Base-by-base conservation (phyloP, 805 yeast genomes). In the Candida caryicola region DNA sequence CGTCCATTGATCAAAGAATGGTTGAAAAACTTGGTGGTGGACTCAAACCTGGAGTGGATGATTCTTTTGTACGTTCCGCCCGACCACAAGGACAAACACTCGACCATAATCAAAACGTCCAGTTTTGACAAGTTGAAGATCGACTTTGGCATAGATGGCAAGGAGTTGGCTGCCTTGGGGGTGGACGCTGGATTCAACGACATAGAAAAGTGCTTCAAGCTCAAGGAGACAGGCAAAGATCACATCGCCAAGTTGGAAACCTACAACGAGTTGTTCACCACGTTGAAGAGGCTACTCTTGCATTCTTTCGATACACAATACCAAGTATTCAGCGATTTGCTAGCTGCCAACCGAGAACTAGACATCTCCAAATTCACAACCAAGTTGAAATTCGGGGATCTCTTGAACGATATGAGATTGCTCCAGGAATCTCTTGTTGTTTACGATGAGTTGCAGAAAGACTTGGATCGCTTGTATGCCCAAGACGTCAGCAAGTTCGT, bases 1-100 rank as follows among this genome's bases (percentile, higher is more conserved):
- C 74, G 99, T 28, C 95, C 95, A 1, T 65, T 88, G 47, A 77
- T 90, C 16, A 74, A 72, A 33, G 93, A 84, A 47, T 93, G 99
- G 98, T 65, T 85, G 17, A 67, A 73, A 31, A 52, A 67, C 29
- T 46, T 61, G 30, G 64, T 62, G 3, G 47, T 61, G 28, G 52
- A 70, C 37, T 49, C 69, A 31, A 49, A 66, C 46, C 74, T 82
- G 7, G 81, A 79, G 34, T 79, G 89, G 82, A 65, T 76, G 43
- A 70, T 88, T 4, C 59, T 86, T 0, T 68, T 76, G 34, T 76
- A 73, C 50, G 69, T 73, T 3, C 71, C 77, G 2, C 43, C 55
- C 14, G 60, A 57, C n/a, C 46, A 45, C 10, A 62, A 62, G 37
- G 73, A 62, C 38, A 58, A 55, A 28, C 51, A 57, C 43, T 48